Percentiles rank a stretch among this genome's conserved stretches.
These are phyloP conservation scores for Naganishia kalamii DNA, from an alignment of 768 basidiomycete genomes.

Conservation along the genomic window DNA sequence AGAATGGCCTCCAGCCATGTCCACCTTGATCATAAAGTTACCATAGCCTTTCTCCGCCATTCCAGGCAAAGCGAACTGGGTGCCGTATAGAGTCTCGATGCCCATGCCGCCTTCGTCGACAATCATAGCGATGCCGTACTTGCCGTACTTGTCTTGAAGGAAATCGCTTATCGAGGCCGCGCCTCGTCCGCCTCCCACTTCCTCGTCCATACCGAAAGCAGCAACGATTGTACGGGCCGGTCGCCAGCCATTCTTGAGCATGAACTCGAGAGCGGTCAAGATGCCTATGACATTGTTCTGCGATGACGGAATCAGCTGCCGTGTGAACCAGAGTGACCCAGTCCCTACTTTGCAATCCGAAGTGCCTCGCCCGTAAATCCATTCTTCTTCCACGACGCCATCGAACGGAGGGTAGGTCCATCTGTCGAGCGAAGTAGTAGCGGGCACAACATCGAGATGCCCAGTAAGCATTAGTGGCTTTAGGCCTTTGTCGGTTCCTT, in stretches of 20 bases:
- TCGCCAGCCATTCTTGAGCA: constrained; percentile 17
- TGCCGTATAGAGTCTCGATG: constrained; percentile 38
- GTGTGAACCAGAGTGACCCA: neutral
- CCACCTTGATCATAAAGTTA: constrained; percentile 37
- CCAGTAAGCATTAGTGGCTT: constrained; percentile 57
- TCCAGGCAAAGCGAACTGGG: constrained; percentile 39
- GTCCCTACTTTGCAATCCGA: constrained; percentile 56
- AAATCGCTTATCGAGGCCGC: constrained; percentile 48
- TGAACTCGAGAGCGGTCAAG: constrained; percentile 19
- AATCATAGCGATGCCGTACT: constrained; percentile 65
- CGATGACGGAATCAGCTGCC: neutral
- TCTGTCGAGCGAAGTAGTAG: constrained; percentile 56
- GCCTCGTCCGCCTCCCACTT: constrained; percentile 21
- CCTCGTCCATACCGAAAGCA: constrained; percentile 22
- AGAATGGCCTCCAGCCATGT: constrained; percentile 63
- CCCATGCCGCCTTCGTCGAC: constrained; percentile 78
- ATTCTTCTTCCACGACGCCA: constrained; percentile 45
- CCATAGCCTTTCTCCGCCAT: constrained; percentile 47
- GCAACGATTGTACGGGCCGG: constrained; percentile 13
- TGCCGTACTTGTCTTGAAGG: constrained; percentile 61
- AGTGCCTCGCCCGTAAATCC: constrained; percentile 52
- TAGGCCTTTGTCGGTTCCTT: constrained; percentile 56
- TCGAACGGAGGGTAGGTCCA: constrained; percentile 64
- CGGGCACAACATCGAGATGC: constrained; percentile 61
- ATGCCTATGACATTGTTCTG: constrained; percentile 20